phyloP scores from a whole-genome alignment of 352 stramenopile species.

The Phytophthora constricta region DNA sequence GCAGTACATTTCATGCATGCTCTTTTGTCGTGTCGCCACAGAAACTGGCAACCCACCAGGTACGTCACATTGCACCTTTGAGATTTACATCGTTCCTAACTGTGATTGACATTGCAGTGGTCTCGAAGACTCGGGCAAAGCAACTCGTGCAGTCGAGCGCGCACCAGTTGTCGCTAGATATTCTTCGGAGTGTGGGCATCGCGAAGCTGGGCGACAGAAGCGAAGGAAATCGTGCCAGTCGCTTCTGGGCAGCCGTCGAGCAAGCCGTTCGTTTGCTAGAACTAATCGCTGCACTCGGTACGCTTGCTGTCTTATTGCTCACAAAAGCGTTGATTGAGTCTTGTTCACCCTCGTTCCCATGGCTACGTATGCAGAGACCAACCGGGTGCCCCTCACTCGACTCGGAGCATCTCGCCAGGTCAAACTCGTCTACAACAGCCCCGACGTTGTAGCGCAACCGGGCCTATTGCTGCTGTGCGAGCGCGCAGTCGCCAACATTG shows the following conservation, averaged over 20 bases:
- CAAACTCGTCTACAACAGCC: constrained; percentile 68
- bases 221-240: constrained; percentile 5
- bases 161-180: constrained; percentile 55
- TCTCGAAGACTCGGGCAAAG: constrained; percentile 36
- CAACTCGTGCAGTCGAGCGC: constrained; percentile 49
- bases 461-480: constrained; percentile 63
- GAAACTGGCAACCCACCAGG: constrained; percentile 27
- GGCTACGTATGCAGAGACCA: constrained; percentile 45
- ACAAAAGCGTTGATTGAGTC: neutral
- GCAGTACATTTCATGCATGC: constrained; percentile 58
- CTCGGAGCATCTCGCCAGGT: constrained; percentile 58
- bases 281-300: constrained; percentile 55
- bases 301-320: constrained; percentile 9
- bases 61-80: too few relatives aligned
- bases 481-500: constrained; percentile 57
- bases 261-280: constrained; percentile 65
- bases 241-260: constrained; percentile 34
- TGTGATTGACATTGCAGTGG: constrained; percentile 5
- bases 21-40: constrained; percentile 52
- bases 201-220: constrained; percentile 15
- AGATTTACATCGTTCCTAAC: neutral
- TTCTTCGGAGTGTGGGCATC: constrained; percentile 40
- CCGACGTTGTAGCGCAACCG: constrained; percentile 33
- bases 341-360: neutral
- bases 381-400: constrained; percentile 61